phyloP scores from a whole-genome alignment of 768 basidiomycete genomes.

The Boletus rubroflammeus region DNA sequence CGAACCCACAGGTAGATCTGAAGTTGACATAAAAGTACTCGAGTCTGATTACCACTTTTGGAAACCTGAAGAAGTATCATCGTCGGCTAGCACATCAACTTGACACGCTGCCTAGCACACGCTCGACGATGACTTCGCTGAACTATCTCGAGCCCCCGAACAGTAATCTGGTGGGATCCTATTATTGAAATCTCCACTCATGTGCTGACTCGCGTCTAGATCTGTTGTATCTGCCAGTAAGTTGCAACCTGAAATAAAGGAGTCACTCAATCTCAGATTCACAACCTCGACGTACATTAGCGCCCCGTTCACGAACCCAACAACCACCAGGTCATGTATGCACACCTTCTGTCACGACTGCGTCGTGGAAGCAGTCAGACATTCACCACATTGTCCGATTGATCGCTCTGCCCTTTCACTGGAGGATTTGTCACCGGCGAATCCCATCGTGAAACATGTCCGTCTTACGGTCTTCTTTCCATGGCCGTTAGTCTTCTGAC shows the following conservation, averaged over 20 bases:
- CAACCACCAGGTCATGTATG: constrained; percentile 67
- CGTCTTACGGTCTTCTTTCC: constrained; percentile 12
- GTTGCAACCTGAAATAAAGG: constrained; percentile 2
- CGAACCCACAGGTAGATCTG: not conserved
- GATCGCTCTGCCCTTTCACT: constrained; percentile 65
- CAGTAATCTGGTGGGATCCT: constrained; percentile 55
- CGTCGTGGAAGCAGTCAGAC: constrained; percentile 62
- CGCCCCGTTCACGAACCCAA: constrained; percentile 72
- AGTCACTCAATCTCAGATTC: constrained; percentile 7
- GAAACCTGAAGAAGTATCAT: not conserved
- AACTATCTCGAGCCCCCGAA: constrained; percentile 64
- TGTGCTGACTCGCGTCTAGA: constrained; percentile 36
- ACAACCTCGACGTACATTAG: constrained; percentile 30
- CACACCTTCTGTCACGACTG: constrained; percentile 90
- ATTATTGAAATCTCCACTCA: not conserved
- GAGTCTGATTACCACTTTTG: constrained; percentile 15
- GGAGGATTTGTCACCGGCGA: constrained; percentile 63
- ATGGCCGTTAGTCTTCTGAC: constrained; percentile 5
- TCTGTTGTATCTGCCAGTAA: constrained; percentile 77
- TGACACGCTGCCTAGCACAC: constrained; percentile 6
- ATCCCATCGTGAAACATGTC: constrained; percentile 66
- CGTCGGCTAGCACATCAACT: not conserved
- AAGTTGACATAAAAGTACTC: constrained; percentile 18
- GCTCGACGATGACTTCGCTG: constrained; percentile 24
- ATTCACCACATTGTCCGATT: constrained; percentile 76